These are phyloP conservation scores for Aspergillus ustus DNA, from an alignment of 2,329 filamentous ascomycete genomes.

Conservation along the genomic window DNA sequence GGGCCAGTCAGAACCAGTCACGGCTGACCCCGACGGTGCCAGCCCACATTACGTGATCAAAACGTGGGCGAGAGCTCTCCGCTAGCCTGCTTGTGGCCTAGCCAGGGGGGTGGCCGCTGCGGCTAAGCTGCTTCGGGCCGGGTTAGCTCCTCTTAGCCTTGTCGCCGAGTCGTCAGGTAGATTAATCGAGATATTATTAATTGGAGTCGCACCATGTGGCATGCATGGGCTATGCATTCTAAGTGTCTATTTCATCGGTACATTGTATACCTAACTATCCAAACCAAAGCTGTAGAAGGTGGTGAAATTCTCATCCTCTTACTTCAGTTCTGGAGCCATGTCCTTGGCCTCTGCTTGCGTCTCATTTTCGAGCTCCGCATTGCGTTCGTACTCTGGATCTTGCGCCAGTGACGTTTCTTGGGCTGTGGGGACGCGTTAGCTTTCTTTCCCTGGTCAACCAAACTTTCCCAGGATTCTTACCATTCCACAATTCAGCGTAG, in stretches of 20 bases:
- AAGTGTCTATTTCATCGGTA: background rate
- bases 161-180: background rate
- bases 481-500: conserved; percentile 89
- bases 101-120: conserved; percentile 22
- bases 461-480: conserved; percentile 55
- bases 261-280: background rate
- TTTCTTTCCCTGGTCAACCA: background rate
- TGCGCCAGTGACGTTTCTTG: conserved; percentile 62
- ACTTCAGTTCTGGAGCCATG: conserved; percentile 13
- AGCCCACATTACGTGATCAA: background rate
- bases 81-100: conserved; percentile 15
- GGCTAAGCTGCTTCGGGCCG: conserved; percentile 5
- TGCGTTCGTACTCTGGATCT: conserved; percentile 46
- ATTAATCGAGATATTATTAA: conserved; percentile 1
- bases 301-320: background rate
- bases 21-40: background rate
- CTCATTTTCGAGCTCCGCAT: conserved; percentile 43
- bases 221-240: background rate
- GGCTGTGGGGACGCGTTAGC: conserved; percentile 46
- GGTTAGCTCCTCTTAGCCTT: too few relatives aligned
- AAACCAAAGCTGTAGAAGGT: background rate
- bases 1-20: background rate
- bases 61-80: background rate
- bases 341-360: conserved; percentile 24
- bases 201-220: conserved; percentile 5